These are phyloP conservation scores for Backusella westeae DNA, from an alignment of 192 early-diverging fungal genomes.

Conservation along the genomic window DNA sequence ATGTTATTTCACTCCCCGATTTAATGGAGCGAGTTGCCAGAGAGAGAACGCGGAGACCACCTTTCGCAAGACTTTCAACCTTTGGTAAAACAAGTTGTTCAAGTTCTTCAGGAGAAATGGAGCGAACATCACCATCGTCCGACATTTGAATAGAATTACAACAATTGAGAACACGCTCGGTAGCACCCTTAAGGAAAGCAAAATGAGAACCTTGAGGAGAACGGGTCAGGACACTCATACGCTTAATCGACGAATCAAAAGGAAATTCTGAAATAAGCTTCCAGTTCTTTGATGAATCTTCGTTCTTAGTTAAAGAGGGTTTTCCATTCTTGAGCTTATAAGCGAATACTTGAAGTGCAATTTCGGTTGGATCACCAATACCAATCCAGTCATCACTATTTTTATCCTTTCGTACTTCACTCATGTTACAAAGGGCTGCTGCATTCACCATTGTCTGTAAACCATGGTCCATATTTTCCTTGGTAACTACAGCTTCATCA, in stretches of 20 bases:
- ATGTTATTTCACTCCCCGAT: constrained; percentile 17
- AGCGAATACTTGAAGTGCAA: constrained; percentile 82
- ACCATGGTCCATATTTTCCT: constrained; percentile 42
- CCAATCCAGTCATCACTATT: constrained; percentile 16
- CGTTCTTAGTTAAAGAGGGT: constrained; percentile 47
- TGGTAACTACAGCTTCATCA: constrained; percentile 23
- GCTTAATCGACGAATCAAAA: constrained; percentile 78
- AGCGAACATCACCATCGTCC: constrained; percentile 18
- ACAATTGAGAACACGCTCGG: constrained; percentile 80
- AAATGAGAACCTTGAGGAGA: constrained; percentile 41
- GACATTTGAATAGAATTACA: constrained; percentile 57
- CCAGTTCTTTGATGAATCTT: constrained; percentile 41
- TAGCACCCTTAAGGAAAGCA: constrained; percentile 87
- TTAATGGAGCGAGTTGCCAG: constrained; percentile 66
- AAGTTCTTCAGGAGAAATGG: constrained; percentile 36
- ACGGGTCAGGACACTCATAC: constrained; percentile 83
- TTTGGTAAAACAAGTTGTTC: constrained; percentile 51
- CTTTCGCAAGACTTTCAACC: constrained; percentile 71
- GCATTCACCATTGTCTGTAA: constrained; percentile 53
- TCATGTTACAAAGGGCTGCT: constrained; percentile 83
- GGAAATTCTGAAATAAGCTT: constrained; percentile 60
- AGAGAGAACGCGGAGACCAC: constrained; percentile 83
- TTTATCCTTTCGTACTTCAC: constrained; percentile 63
- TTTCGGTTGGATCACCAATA: constrained; percentile 84
- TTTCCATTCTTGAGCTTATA: constrained; percentile 78